Evolutionary conservation across 2,329 filamentous ascomycete species (phyloP).

Genomic region (Colletotrichum sp.): DNA sequence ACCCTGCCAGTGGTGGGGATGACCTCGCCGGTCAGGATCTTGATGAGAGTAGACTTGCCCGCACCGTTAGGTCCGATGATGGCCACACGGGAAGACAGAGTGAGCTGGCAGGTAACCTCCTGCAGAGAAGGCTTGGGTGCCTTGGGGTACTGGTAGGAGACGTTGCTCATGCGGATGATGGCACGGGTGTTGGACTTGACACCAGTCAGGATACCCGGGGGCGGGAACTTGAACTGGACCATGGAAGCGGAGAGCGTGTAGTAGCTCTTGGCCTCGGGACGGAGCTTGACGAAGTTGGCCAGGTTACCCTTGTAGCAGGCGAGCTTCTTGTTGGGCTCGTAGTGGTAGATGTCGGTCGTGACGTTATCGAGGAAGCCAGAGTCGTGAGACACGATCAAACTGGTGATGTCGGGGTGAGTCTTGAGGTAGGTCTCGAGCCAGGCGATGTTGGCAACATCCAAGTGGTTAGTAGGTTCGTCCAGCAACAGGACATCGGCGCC

Average conservation of each 20-base stretch:
- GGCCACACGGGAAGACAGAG: constrained; percentile 89
- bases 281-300: constrained; percentile 82
- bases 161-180: constrained; percentile 93
- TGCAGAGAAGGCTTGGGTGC: constrained; percentile 84
- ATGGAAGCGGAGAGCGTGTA: constrained; percentile 90
- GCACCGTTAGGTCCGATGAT: constrained; percentile 98
- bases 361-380: constrained; percentile 96
- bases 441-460: constrained; percentile 94
- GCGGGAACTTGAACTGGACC: constrained; percentile 97
- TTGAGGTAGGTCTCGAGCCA: constrained; percentile 97
- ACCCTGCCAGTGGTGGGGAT: constrained; percentile 85
- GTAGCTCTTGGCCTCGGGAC: constrained; percentile 96
- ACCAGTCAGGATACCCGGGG: constrained; percentile 90
- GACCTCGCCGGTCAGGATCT: constrained; percentile 91
- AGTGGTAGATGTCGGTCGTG: constrained; percentile 99
- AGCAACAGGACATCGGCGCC: constrained; percentile 94
- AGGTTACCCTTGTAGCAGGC: constrained; percentile 85
- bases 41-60: constrained; percentile 97
- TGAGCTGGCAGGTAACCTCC: constrained; percentile 87
- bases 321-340: constrained; percentile 94
- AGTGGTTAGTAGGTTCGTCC: constrained; percentile 98
- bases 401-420: constrained; percentile 94
- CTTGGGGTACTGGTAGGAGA: constrained; percentile 92
- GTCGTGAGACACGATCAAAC: constrained; percentile 98
- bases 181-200: constrained; percentile 94